Base-by-base conservation (phyloP, 1,284 basidiomycete species). In the Fomes fomentarius region DNA sequence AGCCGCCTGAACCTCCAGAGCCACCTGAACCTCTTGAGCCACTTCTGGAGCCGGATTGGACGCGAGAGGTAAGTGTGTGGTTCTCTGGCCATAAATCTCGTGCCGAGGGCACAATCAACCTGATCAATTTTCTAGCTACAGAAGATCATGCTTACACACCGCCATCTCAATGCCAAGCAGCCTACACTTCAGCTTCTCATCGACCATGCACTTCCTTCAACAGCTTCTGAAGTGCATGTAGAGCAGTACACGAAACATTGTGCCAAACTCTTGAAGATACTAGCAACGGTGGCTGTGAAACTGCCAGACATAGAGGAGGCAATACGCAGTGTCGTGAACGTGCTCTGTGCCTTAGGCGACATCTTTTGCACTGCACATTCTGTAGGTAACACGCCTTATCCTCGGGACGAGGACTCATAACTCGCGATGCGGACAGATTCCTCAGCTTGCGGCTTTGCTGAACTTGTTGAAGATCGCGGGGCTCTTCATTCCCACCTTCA, bases 151-250 rank as follows among this genome's bases (percentile, higher is more conserved):
- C 66, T 89, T 47, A 81, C 79, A 1, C 88, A 91, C 67, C 71
- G 73, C 21, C 40, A 50, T 26, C 4, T 64, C 71, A 25, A 68
- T 72, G 5, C 66, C 66, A 22, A 72, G 68, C 30, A 66, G 67
- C 4, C 65, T 72, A 85, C 86, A 4, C 71, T 91, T 7, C 86
- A 89, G 57, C 62, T 75, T 12, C 74, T 91, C 30, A 69, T 88
- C 40, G 74, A 76, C 40, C 66, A 71, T 11, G 61, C 71, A 7
- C 58, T 75, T 12, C 69, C 69, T 3, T 46, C 44, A 4, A 52
- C 50, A 5, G 58, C 68, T 12, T 59, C 72, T 31, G 66, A 67
- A 35, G 62, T 63, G 14, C 66, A 71, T 24, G 57, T 65, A n/a
- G n/a, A n/a, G n/a, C n/a, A n/a, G 17, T 85, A 84, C 60, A 64